Conservation (phyloP, 495 filamentous ascomycete genomes). For the Penicillium chermesinum region DNA sequence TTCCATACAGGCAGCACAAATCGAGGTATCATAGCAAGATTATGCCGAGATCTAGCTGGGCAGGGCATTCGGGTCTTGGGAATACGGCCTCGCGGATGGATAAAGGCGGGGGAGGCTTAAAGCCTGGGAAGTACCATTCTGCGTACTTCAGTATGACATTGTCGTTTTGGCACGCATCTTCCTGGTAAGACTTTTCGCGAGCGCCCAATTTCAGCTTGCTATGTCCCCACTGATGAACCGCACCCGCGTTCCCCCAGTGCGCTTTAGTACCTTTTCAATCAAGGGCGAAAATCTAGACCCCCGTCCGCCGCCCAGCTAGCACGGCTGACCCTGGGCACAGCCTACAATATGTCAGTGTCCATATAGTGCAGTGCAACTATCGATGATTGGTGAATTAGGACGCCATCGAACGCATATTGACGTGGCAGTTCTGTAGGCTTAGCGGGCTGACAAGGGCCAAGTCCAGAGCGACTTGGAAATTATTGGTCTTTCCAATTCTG, state of each 20-base stretch:
- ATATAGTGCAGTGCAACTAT: neutral
- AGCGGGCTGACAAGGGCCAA: neutral
- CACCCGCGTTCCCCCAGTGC: neutral
- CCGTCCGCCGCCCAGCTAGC: neutral
- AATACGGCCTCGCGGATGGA: neutral
- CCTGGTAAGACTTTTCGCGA: too few relatives aligned
- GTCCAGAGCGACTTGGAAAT: neutral
- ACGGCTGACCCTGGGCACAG: neutral
- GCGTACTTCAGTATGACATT: too few relatives aligned
- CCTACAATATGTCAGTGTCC: neutral
- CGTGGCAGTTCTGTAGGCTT: neutral
- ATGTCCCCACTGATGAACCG: too few relatives aligned
- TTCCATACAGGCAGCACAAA: neutral
- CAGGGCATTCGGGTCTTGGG: too few relatives aligned
- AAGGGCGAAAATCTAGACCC: neutral
- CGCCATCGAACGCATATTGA: neutral
- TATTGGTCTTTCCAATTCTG: neutral
- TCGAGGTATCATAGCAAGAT: neutral
- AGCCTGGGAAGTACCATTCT: neutral
- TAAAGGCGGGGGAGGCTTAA: neutral
- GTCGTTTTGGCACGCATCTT: too few relatives aligned
- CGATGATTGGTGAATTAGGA: neutral
- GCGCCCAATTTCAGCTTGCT: too few relatives aligned
- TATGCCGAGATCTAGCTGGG: too few relatives aligned
- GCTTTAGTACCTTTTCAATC: neutral